These are phyloP conservation scores for Aureococcus anophagefferens DNA, from an alignment of 108 stramenopile genomes.

Conservation along the genomic window DNA sequence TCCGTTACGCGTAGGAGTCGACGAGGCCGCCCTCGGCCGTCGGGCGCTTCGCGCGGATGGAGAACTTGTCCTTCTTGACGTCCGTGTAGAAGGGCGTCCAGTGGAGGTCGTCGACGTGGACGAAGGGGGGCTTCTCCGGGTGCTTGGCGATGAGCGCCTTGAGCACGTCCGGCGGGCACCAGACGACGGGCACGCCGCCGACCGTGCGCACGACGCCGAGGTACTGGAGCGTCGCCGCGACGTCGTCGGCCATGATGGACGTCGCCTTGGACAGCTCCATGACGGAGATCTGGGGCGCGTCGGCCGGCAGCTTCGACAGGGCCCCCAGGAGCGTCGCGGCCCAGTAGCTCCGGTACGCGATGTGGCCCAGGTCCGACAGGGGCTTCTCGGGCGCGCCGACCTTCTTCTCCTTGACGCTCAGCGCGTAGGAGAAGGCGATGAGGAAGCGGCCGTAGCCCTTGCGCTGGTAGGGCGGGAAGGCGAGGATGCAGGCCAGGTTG, in stretches of 20 bases:
- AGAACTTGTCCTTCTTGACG: conserved; percentile 93
- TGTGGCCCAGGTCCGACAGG: conserved; percentile 91
- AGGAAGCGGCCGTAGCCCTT: conserved; percentile 98
- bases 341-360: conserved; percentile 90
- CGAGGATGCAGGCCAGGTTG: conserved; percentile 98
- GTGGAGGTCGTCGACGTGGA: conserved; percentile 78
- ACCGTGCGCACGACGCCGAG: conserved; percentile 80
- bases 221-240: conserved; percentile 80
- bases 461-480: conserved; percentile 94
- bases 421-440: conserved; percentile 93
- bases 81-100: conserved; percentile 93
- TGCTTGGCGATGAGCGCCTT: conserved; percentile 71
- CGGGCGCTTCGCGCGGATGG: conserved; percentile 84
- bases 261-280: conserved; percentile 85
- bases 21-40: conserved; percentile 35
- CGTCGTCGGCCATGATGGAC: conserved; percentile 93
- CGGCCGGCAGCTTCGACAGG: conserved; percentile 36
- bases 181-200: conserved; percentile 78
- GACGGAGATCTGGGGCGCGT: conserved; percentile 35
- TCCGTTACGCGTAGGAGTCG: too few relatives aligned
- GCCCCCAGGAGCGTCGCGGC: conserved; percentile 74
- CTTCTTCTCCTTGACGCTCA: conserved; percentile 89
- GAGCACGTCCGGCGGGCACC: conserved; percentile 62
- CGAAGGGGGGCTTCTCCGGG: conserved; percentile 79
- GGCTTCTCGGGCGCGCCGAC: conserved; percentile 98